Evolutionary conservation across 2,329 filamentous ascomycete genomes (phyloP).

Genomic region (Fusarium miscanthi): DNA sequence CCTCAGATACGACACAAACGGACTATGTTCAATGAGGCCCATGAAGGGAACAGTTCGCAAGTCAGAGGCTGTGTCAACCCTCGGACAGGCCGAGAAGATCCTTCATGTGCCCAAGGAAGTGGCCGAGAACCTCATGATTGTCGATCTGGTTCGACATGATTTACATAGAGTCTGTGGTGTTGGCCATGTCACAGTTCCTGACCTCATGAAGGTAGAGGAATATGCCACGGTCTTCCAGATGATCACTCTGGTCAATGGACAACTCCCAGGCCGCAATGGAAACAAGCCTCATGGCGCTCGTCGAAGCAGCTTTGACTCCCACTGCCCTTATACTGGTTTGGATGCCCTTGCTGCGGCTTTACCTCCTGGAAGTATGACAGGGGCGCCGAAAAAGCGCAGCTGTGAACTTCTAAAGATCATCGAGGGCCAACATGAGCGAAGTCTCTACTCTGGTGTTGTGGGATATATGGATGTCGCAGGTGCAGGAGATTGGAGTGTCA

Average conservation of each 20-base stretch:
- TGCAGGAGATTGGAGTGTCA: constrained; percentile 88
- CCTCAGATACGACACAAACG: constrained; percentile 66
- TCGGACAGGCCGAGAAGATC: constrained; percentile 77
- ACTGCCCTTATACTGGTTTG: constrained; percentile 66
- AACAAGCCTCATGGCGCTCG: constrained; percentile 23
- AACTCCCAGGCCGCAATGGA: constrained; percentile 54
- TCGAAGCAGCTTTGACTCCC: constrained; percentile 8
- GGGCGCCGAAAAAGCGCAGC: constrained; percentile 91
- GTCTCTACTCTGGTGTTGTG: constrained; percentile 88
- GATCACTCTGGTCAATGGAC: constrained; percentile 85
- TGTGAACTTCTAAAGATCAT: constrained; percentile 82
- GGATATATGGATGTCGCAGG: constrained; percentile 91
- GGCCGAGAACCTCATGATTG: constrained; percentile 98
- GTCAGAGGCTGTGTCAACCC: constrained; percentile 69
- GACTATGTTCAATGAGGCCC: constrained; percentile 81
- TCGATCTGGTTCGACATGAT: constrained; percentile 95
- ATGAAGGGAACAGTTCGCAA: constrained; percentile 98
- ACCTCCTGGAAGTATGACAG: constrained; percentile 95
- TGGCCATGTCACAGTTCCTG: constrained; percentile 77
- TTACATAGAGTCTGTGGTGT: constrained; percentile 85
- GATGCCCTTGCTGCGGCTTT: constrained; percentile 82
- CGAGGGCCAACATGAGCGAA: constrained; percentile 71
- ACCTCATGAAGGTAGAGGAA: constrained; percentile 88
- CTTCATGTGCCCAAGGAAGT: constrained; percentile 88
- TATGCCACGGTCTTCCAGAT: constrained; percentile 93